Conservation (phyloP, 2,329 filamentous ascomycete species). For the Gaeumannomyces tritici region DNA sequence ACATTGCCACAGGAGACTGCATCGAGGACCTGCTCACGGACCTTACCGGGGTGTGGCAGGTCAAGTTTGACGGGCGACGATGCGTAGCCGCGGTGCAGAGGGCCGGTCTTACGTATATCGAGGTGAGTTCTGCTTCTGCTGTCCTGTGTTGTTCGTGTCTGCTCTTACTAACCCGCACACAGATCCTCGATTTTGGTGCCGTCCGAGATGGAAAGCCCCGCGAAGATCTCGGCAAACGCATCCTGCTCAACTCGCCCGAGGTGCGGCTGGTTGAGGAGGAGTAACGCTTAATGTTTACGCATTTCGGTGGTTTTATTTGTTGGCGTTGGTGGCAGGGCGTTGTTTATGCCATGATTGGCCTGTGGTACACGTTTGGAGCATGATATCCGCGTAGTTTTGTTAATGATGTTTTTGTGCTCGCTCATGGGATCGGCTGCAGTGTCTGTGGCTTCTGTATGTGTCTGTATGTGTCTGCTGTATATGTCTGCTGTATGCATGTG, state of each 20-base stretch:
- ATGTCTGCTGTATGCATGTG: no score
- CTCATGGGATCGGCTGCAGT: no score
- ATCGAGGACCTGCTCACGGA: conserved; percentile 89
- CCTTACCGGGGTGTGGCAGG: conserved; percentile 96
- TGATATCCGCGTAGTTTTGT: not conserved
- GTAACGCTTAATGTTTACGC: not conserved
- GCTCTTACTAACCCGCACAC: conserved; percentile 19
- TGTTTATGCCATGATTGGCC: not conserved
- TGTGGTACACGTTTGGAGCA: conserved; percentile 1
- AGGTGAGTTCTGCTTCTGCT: conserved; percentile 44
- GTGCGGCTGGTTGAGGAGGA: conserved; percentile 39
- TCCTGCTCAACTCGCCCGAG: conserved; percentile 51
- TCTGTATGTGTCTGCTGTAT: no score
- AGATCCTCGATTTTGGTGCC: conserved; percentile 97
- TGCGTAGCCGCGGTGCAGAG: conserved; percentile 96
- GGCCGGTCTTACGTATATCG: conserved; percentile 86
- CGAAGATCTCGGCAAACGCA: conserved; percentile 69
- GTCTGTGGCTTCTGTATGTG: no score
- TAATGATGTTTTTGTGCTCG: not conserved
- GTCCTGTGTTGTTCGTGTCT: not conserved
- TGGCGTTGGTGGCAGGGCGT: not conserved
- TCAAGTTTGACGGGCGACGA: conserved; percentile 90
- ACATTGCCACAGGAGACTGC: conserved; percentile 84
- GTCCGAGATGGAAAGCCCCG: conserved; percentile 76
- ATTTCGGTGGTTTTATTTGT: not conserved